phyloP scores from a whole-genome alignment of 345 rosid genomes.

The Salix arbutifolia region DNA sequence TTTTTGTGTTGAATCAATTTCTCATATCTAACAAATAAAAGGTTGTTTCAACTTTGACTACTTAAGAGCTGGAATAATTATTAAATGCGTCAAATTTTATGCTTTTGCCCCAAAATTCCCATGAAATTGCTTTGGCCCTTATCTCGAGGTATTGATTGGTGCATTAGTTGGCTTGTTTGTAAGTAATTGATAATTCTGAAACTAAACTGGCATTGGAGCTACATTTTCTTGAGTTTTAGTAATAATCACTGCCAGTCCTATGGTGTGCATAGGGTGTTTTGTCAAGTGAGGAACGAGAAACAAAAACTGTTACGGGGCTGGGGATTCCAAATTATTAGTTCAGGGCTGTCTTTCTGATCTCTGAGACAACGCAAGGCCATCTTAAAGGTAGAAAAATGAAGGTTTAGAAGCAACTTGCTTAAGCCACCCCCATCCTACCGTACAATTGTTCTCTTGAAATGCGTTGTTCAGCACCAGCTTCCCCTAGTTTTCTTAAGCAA shows the following conservation, averaged over 20 bases:
- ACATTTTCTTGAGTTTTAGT: background rate
- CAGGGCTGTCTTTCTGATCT: background rate
- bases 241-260: background rate
- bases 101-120: background rate
- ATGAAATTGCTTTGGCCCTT: too few species aligned
- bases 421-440: background rate
- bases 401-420: background rate
- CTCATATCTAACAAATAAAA: too few species aligned
- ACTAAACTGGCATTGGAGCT: background rate
- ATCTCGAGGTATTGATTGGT: too few species aligned
- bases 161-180: background rate
- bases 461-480: background rate
- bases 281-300: too few species aligned
- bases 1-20: too few species aligned
- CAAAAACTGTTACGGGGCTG: background rate
- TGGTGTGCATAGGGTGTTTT: background rate
- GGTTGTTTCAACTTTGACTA: too few species aligned
- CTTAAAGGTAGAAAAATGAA: background rate
- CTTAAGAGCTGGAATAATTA: background rate
- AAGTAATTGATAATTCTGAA: background rate
- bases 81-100: background rate
- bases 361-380: background rate
- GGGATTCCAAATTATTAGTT: background rate
- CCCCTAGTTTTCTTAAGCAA: background rate
- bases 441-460: background rate